These are phyloP conservation scores for Taiwanofungus camphoratus DNA, from an alignment of 1,284 basidiomycete species.

Conservation along the genomic window DNA sequence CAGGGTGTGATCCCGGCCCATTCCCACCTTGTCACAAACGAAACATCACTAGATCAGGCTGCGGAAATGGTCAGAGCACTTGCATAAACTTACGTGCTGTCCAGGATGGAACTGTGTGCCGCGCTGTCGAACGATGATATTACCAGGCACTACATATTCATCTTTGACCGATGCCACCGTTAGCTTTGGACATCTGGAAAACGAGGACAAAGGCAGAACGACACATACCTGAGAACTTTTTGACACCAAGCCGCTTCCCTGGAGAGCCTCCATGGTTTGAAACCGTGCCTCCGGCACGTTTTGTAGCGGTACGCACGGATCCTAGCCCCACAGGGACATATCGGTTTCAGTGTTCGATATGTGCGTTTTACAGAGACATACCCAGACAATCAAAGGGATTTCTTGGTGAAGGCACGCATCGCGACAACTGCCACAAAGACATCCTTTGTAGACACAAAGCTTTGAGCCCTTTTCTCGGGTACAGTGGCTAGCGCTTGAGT, in stretches of 20 bases:
- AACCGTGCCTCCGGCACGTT: slow-evolving; percentile 88
- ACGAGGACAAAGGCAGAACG: not conserved
- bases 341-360: no score
- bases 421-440: slow-evolving; percentile 37
- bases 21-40: slow-evolving; percentile 58
- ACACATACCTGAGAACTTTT: slow-evolving; percentile 84
- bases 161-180: slow-evolving; percentile 40
- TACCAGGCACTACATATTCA: slow-evolving; percentile 84
- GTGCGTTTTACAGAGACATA: slow-evolving; percentile 12
- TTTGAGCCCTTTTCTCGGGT: no score
- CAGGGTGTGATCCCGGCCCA: slow-evolving; percentile 89
- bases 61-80: slow-evolving; percentile 5
- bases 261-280: slow-evolving; percentile 88
- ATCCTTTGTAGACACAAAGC: no score
- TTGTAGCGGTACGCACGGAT: slow-evolving; percentile 87
- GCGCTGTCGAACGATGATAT: slow-evolving; percentile 91
- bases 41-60: not conserved
- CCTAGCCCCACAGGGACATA: slow-evolving; percentile 36
- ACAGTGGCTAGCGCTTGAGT: no score
- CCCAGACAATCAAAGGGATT: slow-evolving; percentile 8
- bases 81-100: slow-evolving; percentile 62
- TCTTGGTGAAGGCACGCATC: slow-evolving; percentile 27
- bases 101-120: slow-evolving; percentile 89
- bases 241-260: slow-evolving; percentile 87
- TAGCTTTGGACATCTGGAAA: not conserved